Percentiles rank a stretch among this genome's conserved stretches.
These are phyloP conservation scores for Shiraia bambusicola DNA, from an alignment of 2,329 filamentous ascomycete species.

Conservation along the genomic window DNA sequence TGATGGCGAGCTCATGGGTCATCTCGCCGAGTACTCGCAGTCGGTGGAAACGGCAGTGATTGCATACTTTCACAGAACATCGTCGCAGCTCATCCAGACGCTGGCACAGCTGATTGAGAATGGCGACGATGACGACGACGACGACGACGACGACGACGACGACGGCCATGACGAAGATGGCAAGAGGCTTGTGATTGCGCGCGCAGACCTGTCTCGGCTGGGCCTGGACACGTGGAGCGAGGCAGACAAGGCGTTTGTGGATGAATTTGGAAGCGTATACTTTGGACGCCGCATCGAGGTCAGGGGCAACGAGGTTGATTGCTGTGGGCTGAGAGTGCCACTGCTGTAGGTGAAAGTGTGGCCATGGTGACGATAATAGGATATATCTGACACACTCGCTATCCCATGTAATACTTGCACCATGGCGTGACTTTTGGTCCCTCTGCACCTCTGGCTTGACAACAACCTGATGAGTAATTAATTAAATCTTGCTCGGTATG, in stretches of 20 bases:
- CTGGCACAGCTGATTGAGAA: slow-evolving; percentile 64
- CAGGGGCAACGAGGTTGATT: slow-evolving; percentile 68
- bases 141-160: slow-evolving; percentile 25
- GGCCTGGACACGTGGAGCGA: slow-evolving; percentile 78
- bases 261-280: slow-evolving; percentile 63
- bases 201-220: slow-evolving; percentile 68
- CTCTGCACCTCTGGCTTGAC: too few species aligned
- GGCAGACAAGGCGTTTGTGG: slow-evolving; percentile 68
- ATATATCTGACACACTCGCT: too few species aligned
- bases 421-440: too few species aligned
- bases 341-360: slow-evolving; percentile 19
- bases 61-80: slow-evolving; percentile 78
- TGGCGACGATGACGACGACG: slow-evolving; percentile 45
- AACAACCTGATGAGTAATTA: too few species aligned
- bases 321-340: slow-evolving; percentile 68
- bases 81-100: slow-evolving; percentile 63
- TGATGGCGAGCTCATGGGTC: slow-evolving; percentile 48
- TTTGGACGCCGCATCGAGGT: slow-evolving; percentile 65
- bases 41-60: slow-evolving; percentile 68
- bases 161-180: slow-evolving; percentile 20
- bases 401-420: too few species aligned
- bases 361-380: too few species aligned
- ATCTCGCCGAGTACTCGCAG: slow-evolving; percentile 48
- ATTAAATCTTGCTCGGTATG: too few species aligned
- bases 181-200: slow-evolving; percentile 56